A percentile compares a stretch with the other conserved stretches of the same genome.
These are phyloP conservation scores for Beauveria caledonica DNA, from an alignment of 2,329 filamentous ascomycete species.

Conservation along the genomic window DNA sequence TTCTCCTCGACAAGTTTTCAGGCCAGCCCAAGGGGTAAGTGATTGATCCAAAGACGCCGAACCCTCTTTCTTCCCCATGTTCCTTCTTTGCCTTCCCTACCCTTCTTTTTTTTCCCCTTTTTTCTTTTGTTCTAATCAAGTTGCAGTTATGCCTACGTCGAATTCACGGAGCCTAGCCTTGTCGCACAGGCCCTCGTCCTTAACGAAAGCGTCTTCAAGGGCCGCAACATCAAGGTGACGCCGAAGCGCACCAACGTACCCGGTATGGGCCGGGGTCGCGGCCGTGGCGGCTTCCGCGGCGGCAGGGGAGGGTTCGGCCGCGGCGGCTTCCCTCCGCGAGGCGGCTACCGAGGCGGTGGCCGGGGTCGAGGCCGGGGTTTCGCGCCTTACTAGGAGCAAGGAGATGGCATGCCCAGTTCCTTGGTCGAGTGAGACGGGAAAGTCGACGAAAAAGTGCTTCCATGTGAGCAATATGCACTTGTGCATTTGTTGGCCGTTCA, in stretches of 20 bases:
- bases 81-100: background rate
- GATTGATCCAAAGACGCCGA: background rate
- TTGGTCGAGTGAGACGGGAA: background rate
- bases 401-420: constrained; percentile 15
- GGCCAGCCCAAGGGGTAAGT: constrained; percentile 97
- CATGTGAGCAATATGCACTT: background rate
- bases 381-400: constrained; percentile 51
- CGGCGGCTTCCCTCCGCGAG: constrained; percentile 45
- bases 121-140: constrained; percentile 12
- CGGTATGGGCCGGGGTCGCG: constrained; percentile 79
- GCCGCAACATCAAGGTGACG: constrained; percentile 85
- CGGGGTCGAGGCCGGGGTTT: constrained; percentile 58
- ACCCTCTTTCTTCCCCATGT: background rate
- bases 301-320: constrained; percentile 45
- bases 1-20: constrained; percentile 94
- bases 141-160: constrained; percentile 90
- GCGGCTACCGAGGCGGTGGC: constrained; percentile 60
- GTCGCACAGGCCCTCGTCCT: constrained; percentile 90
- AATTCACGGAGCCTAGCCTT: constrained; percentile 89
- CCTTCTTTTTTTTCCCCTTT: background rate
- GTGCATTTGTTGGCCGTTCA: background rate
- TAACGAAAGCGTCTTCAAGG: constrained; percentile 94
- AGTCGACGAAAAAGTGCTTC: background rate
- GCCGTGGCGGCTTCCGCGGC: constrained; percentile 45
- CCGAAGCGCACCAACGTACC: constrained; percentile 96